A percentile compares a stretch with the other conserved stretches of the same genome.
These are phyloP conservation scores for Neodidymelliopsis sp. DNA, from an alignment of 2,329 filamentous ascomycete genomes.

Conservation along the genomic window DNA sequence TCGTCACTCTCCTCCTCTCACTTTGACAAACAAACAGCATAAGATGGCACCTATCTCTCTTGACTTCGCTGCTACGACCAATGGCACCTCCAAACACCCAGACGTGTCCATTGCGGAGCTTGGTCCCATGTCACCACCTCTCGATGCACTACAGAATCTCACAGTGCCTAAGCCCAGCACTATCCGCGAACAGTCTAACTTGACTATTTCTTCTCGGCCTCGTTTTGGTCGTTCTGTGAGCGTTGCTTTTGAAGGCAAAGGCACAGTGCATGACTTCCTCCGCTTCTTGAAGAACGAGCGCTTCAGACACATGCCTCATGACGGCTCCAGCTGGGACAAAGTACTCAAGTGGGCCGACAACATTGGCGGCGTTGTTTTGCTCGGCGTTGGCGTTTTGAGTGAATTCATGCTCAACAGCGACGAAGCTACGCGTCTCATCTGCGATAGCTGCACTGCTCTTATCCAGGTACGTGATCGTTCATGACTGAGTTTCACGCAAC, in stretches of 20 bases:
- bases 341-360: slow-evolving; percentile 53
- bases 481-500: background rate
- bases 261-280: slow-evolving; percentile 39
- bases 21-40: background rate
- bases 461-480: slow-evolving; percentile 47
- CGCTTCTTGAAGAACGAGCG: slow-evolving; percentile 47
- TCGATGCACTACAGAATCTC: slow-evolving; percentile 16
- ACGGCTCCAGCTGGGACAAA: slow-evolving; percentile 51
- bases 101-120: slow-evolving; percentile 14
- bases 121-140: slow-evolving; percentile 22
- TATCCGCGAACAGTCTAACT: slow-evolving; percentile 19
- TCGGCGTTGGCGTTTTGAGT: slow-evolving; percentile 40
- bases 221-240: slow-evolving; percentile 25
- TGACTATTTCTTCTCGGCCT: slow-evolving; percentile 13
- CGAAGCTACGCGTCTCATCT: slow-evolving; percentile 52
- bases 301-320: slow-evolving; percentile 49
- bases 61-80: slow-evolving; percentile 9
- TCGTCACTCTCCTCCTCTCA: background rate
- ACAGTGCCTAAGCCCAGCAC: slow-evolving; percentile 21
- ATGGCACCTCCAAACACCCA: slow-evolving; percentile 13
- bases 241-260: slow-evolving; percentile 31
- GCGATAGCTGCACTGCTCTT: slow-evolving; percentile 52
- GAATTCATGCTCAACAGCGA: slow-evolving; percentile 44
- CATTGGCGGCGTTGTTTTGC: slow-evolving; percentile 46
- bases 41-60: slow-evolving; percentile 23